Evolutionary conservation across 2,329 filamentous ascomycete genomes (phyloP).

Genomic region (Rutstroemia sp.): DNA sequence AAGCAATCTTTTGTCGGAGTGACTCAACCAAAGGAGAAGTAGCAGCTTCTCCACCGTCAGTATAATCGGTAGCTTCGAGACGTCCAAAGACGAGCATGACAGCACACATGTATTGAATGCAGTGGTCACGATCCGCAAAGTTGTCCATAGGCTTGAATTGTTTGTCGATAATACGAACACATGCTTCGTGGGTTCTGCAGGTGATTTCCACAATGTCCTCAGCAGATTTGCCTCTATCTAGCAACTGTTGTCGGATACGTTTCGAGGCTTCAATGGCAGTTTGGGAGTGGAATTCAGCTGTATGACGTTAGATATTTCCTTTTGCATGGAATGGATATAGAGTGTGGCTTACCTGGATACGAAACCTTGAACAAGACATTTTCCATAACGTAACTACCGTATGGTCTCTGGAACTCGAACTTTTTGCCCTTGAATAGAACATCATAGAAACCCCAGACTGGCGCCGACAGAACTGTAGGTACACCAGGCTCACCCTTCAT

Average conservation of each 20-base stretch:
- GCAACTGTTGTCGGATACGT: slow-evolving; percentile 77
- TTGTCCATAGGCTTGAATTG: slow-evolving; percentile 99
- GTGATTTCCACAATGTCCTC: slow-evolving; percentile 89
- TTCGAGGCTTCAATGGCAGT: slow-evolving; percentile 93
- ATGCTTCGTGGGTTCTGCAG: slow-evolving; percentile 96
- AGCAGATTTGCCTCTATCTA: slow-evolving; percentile 78
- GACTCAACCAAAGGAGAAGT: slow-evolving; percentile 84
- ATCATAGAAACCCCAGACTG: slow-evolving; percentile 97
- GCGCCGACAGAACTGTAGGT: slow-evolving; percentile 86
- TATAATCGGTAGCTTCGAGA: slow-evolving; percentile 88
- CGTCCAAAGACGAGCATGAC: slow-evolving; percentile 95
- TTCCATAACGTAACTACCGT: slow-evolving; percentile 99
- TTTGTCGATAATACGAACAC: slow-evolving; percentile 99
- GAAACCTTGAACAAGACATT: slow-evolving; percentile 99
- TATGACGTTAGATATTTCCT: slow-evolving; percentile 20
- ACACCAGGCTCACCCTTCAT: slow-evolving; percentile 85
- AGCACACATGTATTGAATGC: slow-evolving; percentile 98
- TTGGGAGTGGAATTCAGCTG: slow-evolving; percentile 95
- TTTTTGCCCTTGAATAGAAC: slow-evolving; percentile 93
- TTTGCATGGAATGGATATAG: background rate
- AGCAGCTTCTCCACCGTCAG: slow-evolving; percentile 85
- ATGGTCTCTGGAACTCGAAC: slow-evolving; percentile 92
- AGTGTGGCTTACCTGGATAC: slow-evolving; percentile 65
- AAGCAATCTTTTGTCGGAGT: slow-evolving; percentile 87
- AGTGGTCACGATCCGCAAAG: slow-evolving; percentile 99